phyloP scores from a whole-genome alignment of 495 filamentous ascomycete genomes.

The Aspergillus saccharolyticus region DNA sequence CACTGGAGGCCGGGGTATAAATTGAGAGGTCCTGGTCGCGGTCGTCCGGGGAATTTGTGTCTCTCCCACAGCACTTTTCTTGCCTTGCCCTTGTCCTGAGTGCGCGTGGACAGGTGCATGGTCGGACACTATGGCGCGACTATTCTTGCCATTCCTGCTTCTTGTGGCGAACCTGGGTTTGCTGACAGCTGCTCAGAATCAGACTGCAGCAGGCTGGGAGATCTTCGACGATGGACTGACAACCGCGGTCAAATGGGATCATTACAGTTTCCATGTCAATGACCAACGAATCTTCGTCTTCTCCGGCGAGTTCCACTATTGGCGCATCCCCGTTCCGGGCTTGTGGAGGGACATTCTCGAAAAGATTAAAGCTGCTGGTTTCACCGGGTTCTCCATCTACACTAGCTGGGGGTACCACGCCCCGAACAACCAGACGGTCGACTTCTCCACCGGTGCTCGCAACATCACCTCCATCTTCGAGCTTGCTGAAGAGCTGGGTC shows the following conservation, averaged over 20 bases:
- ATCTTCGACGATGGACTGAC: slow-evolving; percentile 48
- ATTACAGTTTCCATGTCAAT: slow-evolving; percentile 55
- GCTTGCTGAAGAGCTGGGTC: slow-evolving; percentile 46
- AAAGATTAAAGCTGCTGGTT: slow-evolving; percentile 60
- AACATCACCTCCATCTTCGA: slow-evolving; percentile 50
- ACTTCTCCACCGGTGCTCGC: slow-evolving; percentile 53
- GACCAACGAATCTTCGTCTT: slow-evolving; percentile 54
- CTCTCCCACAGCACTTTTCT: background rate
- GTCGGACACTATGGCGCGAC: slow-evolving; percentile 12
- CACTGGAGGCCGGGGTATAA: background rate
- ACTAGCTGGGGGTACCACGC: slow-evolving; percentile 55
- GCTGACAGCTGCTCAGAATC: slow-evolving; percentile 17
- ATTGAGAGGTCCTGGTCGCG: background rate
- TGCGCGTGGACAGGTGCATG: background rate
- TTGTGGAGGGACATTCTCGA: slow-evolving; percentile 57
- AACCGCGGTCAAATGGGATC: slow-evolving; percentile 50
- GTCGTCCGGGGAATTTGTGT: background rate
- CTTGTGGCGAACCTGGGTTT: slow-evolving; percentile 17
- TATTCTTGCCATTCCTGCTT: slow-evolving; percentile 11
- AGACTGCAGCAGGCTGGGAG: slow-evolving; percentile 36
- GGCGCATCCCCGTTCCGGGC: slow-evolving; percentile 53
- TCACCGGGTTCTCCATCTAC: slow-evolving; percentile 52
- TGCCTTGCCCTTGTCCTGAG: background rate
- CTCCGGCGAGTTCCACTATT: slow-evolving; percentile 59
- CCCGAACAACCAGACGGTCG: slow-evolving; percentile 45